phyloP scores from a whole-genome alignment of 2,329 filamentous ascomycete species.

The Aureobasidium sp. region DNA sequence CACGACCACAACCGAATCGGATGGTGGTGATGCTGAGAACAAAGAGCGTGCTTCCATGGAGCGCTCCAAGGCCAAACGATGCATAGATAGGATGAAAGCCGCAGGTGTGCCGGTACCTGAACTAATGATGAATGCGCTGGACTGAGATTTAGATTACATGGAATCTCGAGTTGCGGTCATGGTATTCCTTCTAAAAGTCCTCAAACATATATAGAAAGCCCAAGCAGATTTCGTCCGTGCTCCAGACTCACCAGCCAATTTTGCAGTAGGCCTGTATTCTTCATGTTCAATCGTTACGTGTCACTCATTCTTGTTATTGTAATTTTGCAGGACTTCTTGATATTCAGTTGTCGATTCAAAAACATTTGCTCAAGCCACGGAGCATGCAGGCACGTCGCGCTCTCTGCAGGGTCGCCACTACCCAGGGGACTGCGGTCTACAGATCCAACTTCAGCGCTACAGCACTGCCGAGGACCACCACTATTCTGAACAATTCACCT shows the following conservation, averaged over 20 bases:
- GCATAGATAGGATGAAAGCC: conserved; percentile 1
- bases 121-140: background rate
- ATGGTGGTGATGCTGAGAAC: background rate
- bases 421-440: background rate
- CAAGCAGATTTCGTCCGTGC: conserved; percentile 9
- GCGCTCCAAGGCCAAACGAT: background rate
- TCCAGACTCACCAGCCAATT: background rate
- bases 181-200: background rate
- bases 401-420: conserved; percentile 2
- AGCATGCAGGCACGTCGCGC: conserved; percentile 3
- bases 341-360: background rate
- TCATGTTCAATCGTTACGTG: background rate
- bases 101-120: background rate
- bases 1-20: background rate
- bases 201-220: background rate
- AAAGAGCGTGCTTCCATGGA: conserved; percentile 2
- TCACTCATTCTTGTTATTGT: background rate
- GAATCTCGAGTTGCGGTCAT: background rate
- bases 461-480: background rate
- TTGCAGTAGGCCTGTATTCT: background rate
- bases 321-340: background rate
- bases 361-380: too few species aligned
- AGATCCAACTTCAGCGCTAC: conserved; percentile 1
- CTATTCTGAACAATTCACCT: background rate
- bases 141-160: background rate